phyloP scores from a whole-genome alignment of 768 basidiomycete genomes.

The Mrakia frigida region DNA sequence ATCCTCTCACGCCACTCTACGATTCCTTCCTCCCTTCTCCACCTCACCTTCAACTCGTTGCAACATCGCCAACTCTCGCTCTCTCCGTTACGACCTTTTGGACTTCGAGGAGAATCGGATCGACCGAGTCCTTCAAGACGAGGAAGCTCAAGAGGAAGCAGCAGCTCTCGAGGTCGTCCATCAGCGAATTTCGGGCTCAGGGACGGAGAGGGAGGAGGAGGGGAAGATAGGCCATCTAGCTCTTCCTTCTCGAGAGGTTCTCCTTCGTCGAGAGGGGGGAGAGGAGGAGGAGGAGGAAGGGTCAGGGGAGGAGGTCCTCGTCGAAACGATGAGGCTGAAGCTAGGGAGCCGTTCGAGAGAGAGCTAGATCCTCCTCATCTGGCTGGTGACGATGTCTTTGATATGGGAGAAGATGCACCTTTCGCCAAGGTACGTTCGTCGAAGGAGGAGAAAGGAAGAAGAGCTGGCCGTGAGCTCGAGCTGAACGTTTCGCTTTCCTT shows the following conservation, averaged over 20 bases:
- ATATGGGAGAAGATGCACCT: not conserved
- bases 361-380: not conserved
- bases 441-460: not conserved
- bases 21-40: not conserved
- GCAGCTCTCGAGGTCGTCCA: not conserved
- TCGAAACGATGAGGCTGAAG: not conserved
- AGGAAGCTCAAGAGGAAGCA: not conserved
- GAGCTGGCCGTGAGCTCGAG: not conserved
- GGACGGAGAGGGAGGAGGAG: not conserved
- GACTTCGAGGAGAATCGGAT: not conserved
- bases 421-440: not conserved
- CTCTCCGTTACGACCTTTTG: not conserved
- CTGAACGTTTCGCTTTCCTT: not conserved
- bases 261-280: not conserved
- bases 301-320: not conserved
- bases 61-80: conserved; percentile 5
- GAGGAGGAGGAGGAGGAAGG: not conserved
- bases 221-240: not conserved
- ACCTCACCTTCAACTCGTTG: not conserved
- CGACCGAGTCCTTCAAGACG: not conserved
- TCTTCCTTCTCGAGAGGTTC: no score
- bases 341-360: not conserved
- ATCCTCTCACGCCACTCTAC: not conserved
- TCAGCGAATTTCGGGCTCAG: not conserved
- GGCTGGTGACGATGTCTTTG: not conserved